Conservation (phyloP, 1,284 basidiomycete species). For the Apiotrichum laibachii region DNA sequence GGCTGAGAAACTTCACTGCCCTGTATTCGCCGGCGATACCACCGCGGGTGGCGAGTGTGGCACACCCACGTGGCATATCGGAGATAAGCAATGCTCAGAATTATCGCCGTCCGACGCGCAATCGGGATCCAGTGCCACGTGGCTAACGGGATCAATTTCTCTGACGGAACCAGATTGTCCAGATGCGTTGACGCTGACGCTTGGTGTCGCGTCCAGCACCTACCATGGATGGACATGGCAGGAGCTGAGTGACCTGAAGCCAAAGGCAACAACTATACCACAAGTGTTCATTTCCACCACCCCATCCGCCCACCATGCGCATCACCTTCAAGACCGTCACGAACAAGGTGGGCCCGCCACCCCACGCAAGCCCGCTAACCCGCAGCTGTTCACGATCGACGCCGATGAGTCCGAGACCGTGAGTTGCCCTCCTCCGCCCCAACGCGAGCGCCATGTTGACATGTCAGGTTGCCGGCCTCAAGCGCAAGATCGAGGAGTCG, state of each 20-base stretch:
- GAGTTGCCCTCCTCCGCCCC: conserved; percentile 12
- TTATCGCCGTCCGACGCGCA: not conserved
- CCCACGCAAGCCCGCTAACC: conserved; percentile 60
- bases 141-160: not conserved
- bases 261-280: no score
- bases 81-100: not conserved
- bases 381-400: conserved; percentile 67
- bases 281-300: not conserved
- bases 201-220: conserved; percentile 3
- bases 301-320: conserved; percentile 64
- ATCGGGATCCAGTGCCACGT: not conserved
- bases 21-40: not conserved
- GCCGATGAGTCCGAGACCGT: conserved; percentile 71
- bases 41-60: not conserved
- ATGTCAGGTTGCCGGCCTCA: conserved; percentile 65
- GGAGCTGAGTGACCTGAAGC: no score
- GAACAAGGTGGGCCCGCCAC: conserved; percentile 82
- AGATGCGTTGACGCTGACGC: conserved; percentile 6
- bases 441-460: not conserved
- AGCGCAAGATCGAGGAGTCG: conserved; percentile 74
- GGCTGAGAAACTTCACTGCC: not conserved
- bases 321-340: conserved; percentile 90
- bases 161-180: not conserved
- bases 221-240: not conserved
- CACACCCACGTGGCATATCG: not conserved